Conservation (phyloP, 176 grass and related monocot species). For the Zoysia pacifica region DNA sequence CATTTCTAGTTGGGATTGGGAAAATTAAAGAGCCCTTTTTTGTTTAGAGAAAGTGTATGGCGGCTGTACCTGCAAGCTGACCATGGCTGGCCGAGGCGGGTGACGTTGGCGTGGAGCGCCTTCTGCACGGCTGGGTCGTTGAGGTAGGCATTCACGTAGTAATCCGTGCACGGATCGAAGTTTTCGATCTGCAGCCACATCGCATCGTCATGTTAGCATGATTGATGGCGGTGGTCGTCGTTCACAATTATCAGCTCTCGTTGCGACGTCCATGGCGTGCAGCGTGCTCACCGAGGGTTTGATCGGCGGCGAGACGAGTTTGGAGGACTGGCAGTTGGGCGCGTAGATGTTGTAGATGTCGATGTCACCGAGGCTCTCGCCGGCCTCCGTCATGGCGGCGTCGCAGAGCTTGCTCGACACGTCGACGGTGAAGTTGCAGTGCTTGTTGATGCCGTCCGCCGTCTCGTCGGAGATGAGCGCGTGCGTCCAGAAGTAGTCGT, state of each 20-base stretch:
- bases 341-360: slow-evolving; percentile 98
- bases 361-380: slow-evolving; percentile 20
- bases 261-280: not conserved
- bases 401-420: slow-evolving; percentile 21
- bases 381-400: not conserved
- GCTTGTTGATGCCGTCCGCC: slow-evolving; percentile 42
- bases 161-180: slow-evolving; percentile 80
- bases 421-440: slow-evolving; percentile 65
- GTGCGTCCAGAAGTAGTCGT: slow-evolving; percentile 91
- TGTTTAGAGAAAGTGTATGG: not conserved
- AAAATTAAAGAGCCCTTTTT: not conserved
- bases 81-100: slow-evolving; percentile 66
- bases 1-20: not conserved
- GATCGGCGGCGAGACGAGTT: slow-evolving; percentile 49
- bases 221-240: not conserved
- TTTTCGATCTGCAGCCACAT: slow-evolving; percentile 54
- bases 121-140: slow-evolving; percentile 68
- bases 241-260: not conserved
- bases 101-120: slow-evolving; percentile 86
- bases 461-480: slow-evolving; percentile 80
- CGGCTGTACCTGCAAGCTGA: slow-evolving; percentile 67
- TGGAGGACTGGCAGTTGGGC: slow-evolving; percentile 49
- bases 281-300: slow-evolving; percentile 47
- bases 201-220: not conserved
- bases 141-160: slow-evolving; percentile 80